Evolutionary conservation across 306 rosid species (phyloP), one percentile per base, ranked within the genome.

Genomic region (Vigna nakashimae): DNA sequence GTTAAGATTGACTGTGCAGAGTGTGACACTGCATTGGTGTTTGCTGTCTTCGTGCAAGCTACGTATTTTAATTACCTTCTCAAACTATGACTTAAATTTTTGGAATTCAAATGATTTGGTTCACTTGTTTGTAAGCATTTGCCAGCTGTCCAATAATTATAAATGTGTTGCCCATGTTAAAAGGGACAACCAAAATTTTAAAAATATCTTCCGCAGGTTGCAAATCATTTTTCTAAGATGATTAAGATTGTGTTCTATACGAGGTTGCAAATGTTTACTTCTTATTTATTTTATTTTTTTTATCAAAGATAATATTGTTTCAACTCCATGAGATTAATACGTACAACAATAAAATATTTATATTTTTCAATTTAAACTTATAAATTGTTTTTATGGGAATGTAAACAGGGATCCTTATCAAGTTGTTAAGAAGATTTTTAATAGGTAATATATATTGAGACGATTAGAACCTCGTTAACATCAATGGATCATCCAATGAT

Each of bases 81-180:
- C n/a, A n/a, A 48, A 69, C 64, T 20, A 9, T 46, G 71, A 3
- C 64, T 20, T n/a, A 1, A 0, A 67, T 6, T 56, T 26, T 56
- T 56, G 50, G 42, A 46, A 58, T 49, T 68, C 4, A 45, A 28
- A 78, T 45, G 60, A 16, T 69, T 69, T 58, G 52, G 55, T 26
- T 42, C 17, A 48, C 72, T 79, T 49, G 12, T 62, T 79, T 50
- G 46, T 71, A 45, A 7, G 30, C 42, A 52, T 71, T 60, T 60
- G 24, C 28, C 72, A 70, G 71, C 24, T 79, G 77, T 22, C 56
- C 20, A 20, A 16, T 36, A 24, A 46, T 48, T 9, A 14, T 9
- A 59, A 78, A 78, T 53, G 62, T 49, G 46, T 38, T 48, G 46
- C 10, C 15, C 40, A 48, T 78, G 82, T 43, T 10, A 18, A 58